Base-by-base conservation (phyloP, 2,329 filamentous ascomycete species). In the Magnaporthales sp. region DNA sequence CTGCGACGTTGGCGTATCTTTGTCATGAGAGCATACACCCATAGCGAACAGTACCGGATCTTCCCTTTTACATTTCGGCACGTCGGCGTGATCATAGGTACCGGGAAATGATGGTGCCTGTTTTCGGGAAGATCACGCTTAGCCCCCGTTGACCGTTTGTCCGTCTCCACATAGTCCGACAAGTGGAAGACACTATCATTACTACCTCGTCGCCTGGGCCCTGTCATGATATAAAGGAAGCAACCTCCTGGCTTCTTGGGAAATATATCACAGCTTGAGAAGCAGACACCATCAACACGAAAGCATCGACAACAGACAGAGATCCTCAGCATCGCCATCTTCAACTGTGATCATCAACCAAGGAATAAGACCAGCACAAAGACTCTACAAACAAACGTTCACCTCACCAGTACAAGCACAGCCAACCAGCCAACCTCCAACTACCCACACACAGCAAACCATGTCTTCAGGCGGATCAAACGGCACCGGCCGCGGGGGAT, bases 391-490 rank as follows among this genome's bases (percentile, higher is more conserved):
- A 3, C 54, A 7, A 6, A 58, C n/a, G n/a, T 58, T n/a, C 54
- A 46, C 15, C 38, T 19, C 38, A 46, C 54, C 22, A 26, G 11
- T 58, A 13, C 11, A 26, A 58, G n/a, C 38, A 7, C 24, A 4
- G 11, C 22, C 54, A 26, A 10, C n/a, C 54, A 58, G n/a, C n/a
- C n/a, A n/a, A n/a, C n/a, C n/a, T n/a, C n/a, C n/a, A n/a, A 58
- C 5, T 9, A 58, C 11, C 54, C 8, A 13, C 54, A 26, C 7
- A 10, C 32, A 10, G 7, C 22, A 51, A 32, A 65, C 13, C 63
- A 65, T 65, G 63, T 65, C 63, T 65, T 65, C 63, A 4, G 63
- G 63, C 24, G 46, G 63, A n/a, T n/a, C 19, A 32, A 38, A 15
- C 46, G 38, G 32, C 6, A 29, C 32, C 26, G 32, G 46, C 54